Evolutionary conservation across 2,329 filamentous ascomycete species (phyloP).

Genomic region (Calonectria ilicicola): DNA sequence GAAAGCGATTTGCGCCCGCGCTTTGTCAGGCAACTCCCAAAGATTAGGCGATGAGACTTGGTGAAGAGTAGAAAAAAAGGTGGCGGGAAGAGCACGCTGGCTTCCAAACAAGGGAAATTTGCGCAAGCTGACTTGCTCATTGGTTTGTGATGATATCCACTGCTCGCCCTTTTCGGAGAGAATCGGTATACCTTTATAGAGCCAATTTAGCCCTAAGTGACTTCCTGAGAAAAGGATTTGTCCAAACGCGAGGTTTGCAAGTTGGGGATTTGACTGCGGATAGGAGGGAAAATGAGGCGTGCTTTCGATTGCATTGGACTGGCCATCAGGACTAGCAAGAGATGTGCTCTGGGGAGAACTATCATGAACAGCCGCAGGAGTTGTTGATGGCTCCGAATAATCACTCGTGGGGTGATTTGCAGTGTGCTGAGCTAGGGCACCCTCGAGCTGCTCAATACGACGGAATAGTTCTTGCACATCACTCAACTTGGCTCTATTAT

Average conservation of each 20-base stretch:
- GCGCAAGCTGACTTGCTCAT: slow-evolving; percentile 5
- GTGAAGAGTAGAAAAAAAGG: background rate
- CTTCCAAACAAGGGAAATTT: slow-evolving; percentile 15
- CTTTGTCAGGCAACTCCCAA: slow-evolving; percentile 4
- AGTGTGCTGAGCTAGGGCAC: slow-evolving; percentile 22
- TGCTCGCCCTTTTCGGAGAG: slow-evolving; percentile 14
- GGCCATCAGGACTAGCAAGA: background rate
- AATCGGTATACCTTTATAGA: slow-evolving; percentile 24
- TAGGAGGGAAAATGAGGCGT: no score
- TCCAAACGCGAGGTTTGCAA: slow-evolving; percentile 4
- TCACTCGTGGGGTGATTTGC: slow-evolving; percentile 21
- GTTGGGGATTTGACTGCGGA: background rate
- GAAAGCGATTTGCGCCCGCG: background rate
- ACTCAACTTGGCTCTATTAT: slow-evolving; percentile 24
- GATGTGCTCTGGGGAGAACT: background rate
- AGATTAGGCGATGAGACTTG: background rate
- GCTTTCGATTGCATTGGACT: background rate
- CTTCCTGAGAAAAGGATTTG: slow-evolving; percentile 21
- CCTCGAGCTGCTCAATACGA: slow-evolving; percentile 33
- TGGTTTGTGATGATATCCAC: slow-evolving; percentile 24
- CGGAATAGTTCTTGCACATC: slow-evolving; percentile 36
- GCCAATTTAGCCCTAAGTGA: slow-evolving; percentile 24
- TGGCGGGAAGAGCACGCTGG: background rate
- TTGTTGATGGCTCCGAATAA: slow-evolving; percentile 10
- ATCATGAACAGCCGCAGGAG: slow-evolving; percentile 3